These are phyloP conservation scores for Novymonas esmeraldas DNA, from an alignment of 208 protist species.

Conservation along the genomic window DNA sequence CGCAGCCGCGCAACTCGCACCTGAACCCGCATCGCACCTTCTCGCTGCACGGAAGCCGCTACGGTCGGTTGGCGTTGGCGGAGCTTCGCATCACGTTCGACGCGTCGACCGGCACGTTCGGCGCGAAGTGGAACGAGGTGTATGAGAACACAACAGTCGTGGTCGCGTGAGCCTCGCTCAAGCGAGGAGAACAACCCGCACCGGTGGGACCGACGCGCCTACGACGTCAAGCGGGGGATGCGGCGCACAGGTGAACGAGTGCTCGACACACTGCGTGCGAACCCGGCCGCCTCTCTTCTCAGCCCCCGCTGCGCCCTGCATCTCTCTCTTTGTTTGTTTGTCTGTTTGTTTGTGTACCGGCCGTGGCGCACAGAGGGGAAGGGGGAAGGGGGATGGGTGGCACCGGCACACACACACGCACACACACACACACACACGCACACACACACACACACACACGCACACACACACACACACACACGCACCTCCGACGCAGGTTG, in stretches of 20 bases:
- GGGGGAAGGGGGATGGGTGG: too few relatives aligned
- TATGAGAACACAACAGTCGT: background rate
- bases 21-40: slow-evolving; percentile 31
- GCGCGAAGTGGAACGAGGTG: slow-evolving; percentile 13
- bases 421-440: too few relatives aligned
- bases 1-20: background rate
- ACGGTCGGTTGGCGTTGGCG: slow-evolving; percentile 14
- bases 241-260: too few relatives aligned
- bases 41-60: slow-evolving; percentile 16
- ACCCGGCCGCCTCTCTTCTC: too few relatives aligned
- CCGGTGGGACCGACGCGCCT: too few relatives aligned
- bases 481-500: background rate
- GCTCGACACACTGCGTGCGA: too few relatives aligned
- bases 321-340: background rate
- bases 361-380: too few relatives aligned
- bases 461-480: background rate
- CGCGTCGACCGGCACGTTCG: slow-evolving; percentile 2
- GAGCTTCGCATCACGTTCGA: slow-evolving; percentile 25
- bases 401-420: too few relatives aligned
- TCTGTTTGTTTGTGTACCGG: too few relatives aligned
- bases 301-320: background rate
- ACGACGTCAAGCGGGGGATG: too few relatives aligned
- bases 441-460: background rate
- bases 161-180: too few relatives aligned
- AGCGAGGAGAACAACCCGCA: too few relatives aligned